Percentiles rank a stretch among this genome's conserved stretches.
phyloP scores from a whole-genome alignment of 2,329 filamentous ascomycete genomes.

The Arachnopeziza araneosa region DNA sequence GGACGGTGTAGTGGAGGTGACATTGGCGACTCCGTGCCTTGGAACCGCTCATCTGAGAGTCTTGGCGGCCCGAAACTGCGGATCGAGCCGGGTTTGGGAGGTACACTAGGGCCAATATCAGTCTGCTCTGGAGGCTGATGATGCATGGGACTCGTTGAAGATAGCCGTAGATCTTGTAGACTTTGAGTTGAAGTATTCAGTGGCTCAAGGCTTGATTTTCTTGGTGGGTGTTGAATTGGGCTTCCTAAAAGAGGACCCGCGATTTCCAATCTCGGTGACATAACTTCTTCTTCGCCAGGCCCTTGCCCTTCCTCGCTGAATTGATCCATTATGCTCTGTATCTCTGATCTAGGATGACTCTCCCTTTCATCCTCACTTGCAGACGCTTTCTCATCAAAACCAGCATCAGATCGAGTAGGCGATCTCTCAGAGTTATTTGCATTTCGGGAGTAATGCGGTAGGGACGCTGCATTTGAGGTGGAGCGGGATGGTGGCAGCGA shows the following conservation, averaged over 20 bases:
- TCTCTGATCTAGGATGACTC: slow-evolving; percentile 72
- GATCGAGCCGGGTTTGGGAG: slow-evolving; percentile 35
- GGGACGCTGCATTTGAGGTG: slow-evolving; percentile 30
- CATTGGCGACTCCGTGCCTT: slow-evolving; percentile 33
- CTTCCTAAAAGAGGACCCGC: slow-evolving; percentile 71
- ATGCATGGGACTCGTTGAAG: slow-evolving; percentile 1
- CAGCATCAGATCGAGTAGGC: slow-evolving; percentile 49
- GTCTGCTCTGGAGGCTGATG: slow-evolving; percentile 16
- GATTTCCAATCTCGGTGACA: slow-evolving; percentile 82
- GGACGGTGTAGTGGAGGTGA: slow-evolving; percentile 50
- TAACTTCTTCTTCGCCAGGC: slow-evolving; percentile 74
- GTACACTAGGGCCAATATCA: slow-evolving; percentile 34
- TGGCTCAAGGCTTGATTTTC: slow-evolving; percentile 81
- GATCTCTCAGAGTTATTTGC: slow-evolving; percentile 38
- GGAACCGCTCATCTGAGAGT: slow-evolving; percentile 43
- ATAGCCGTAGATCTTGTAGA: slow-evolving; percentile 26
- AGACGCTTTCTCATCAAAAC: slow-evolving; percentile 52
- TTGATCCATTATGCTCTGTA: slow-evolving; percentile 96
- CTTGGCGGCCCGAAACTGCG: slow-evolving; percentile 25
- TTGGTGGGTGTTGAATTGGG: slow-evolving; percentile 66
- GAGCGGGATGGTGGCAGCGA: slow-evolving; percentile 36
- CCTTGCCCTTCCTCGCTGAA: slow-evolving; percentile 73
- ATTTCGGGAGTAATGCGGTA: slow-evolving; percentile 32
- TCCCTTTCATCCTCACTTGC: slow-evolving; percentile 60
- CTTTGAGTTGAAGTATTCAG: slow-evolving; percentile 34